Evolutionary conservation across 2,329 filamentous ascomycete genomes (phyloP), one percentile per base, ranked within the genome.

Genomic region (Berkeleyomyces rouxiae): DNA sequence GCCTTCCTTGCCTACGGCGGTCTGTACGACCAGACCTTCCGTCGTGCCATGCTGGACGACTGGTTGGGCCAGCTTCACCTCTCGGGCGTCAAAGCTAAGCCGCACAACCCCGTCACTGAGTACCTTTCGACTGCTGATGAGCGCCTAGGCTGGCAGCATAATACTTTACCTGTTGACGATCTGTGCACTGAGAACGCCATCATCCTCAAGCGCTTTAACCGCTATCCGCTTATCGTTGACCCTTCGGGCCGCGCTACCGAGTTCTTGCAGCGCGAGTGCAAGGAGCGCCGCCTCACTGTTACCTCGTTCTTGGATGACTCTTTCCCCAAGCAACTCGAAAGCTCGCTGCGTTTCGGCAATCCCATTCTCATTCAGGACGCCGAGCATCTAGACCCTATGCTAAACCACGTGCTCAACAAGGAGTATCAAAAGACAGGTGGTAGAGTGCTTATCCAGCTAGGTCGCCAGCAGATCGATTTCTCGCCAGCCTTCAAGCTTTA

Each of bases 121-220:
- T 99, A 96, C 70, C 79, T 99, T 13, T 99, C 95, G 4, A 96
- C 90, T 33, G 92, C 95, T 3, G 95, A 99, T 72, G 91, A 99
- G 76, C 84, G 93, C 66, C 80, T 99, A 42, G 83, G 87, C 66
- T 99, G 93, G 93, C 95, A 99, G 76, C 87, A 91, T 69, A 89
- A 99, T 71, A 86, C 86, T 13, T 77, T 99, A 59, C 93, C 95
- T 1, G 92, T 96, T 3, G 93, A 99, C 71, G 93, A 99, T 71
- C 82, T 99, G 47, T 99, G 93, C 79, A 99, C 93, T 0, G 93
- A 99, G 74, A 99, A 99, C 70, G 93, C 95, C 53, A 96, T 99
- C 70, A 87, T 99, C 67, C 82, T 99, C 65, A 90, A 97, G 78
- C 86, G 93, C 64, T 99, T 96, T 84, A 99, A 99, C 77, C 84